These are phyloP conservation scores for Cryptococcus wingfieldii DNA, from an alignment of 1,284 basidiomycete species.

Conservation along the genomic window DNA sequence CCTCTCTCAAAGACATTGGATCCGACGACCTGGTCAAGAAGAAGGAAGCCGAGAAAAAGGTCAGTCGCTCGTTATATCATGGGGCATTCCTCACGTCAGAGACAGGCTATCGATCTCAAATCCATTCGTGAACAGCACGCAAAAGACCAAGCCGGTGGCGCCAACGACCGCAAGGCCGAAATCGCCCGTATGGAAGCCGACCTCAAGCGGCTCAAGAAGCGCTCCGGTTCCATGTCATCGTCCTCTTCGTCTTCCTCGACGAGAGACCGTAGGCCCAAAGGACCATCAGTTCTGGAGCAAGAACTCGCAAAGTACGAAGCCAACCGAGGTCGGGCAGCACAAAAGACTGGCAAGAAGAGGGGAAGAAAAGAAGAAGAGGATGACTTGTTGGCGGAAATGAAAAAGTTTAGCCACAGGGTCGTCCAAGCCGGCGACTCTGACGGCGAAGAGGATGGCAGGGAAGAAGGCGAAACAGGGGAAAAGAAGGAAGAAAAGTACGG, in stretches of 20 bases:
- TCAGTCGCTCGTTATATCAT: neutral
- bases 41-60: slow-evolving; percentile 44
- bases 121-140: slow-evolving; percentile 70
- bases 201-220: slow-evolving; percentile 63
- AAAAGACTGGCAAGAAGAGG: slow-evolving; percentile 32
- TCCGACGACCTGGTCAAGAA: slow-evolving; percentile 29
- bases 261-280: slow-evolving; percentile 41
- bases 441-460: slow-evolving; percentile 23
- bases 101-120: slow-evolving; percentile 54
- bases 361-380: slow-evolving; percentile 63
- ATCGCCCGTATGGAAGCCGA: slow-evolving; percentile 84
- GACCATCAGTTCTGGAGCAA: slow-evolving; percentile 68
- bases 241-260: slow-evolving; percentile 39
- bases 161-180: slow-evolving; percentile 65
- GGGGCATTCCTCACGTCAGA: neutral
- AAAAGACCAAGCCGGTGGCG: slow-evolving; percentile 59
- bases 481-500: slow-evolving; percentile 16
- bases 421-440: slow-evolving; percentile 10
- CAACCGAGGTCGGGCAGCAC: slow-evolving; percentile 59
- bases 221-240: slow-evolving; percentile 34
- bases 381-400: slow-evolving; percentile 62
- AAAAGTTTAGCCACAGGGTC: slow-evolving; percentile 67
- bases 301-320: slow-evolving; percentile 74
- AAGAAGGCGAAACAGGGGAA: slow-evolving; percentile 36
- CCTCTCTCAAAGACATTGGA: slow-evolving; percentile 22